Percentiles rank a stretch among this genome's conserved stretches.
Conservation (phyloP, 306 rosid species). For the Phaseolus lunatus region DNA sequence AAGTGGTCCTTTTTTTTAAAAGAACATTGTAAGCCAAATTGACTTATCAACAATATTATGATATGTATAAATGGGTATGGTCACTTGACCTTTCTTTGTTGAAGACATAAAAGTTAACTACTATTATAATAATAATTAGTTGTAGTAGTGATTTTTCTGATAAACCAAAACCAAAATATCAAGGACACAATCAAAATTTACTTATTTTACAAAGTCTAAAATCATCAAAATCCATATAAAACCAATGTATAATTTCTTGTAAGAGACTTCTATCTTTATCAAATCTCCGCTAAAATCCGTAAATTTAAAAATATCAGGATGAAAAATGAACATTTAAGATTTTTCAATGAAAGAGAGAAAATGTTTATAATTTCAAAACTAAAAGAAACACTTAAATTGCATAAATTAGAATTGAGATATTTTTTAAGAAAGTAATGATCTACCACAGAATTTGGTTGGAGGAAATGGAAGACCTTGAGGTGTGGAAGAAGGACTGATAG, state of each 20-base stretch:
- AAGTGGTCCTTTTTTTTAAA: not conserved
- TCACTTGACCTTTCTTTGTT: too few relatives aligned
- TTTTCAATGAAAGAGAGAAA: not conserved
- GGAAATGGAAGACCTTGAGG: not conserved
- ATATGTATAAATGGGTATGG: too few relatives aligned
- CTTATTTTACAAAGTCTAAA: too few relatives aligned
- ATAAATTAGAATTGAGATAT: not conserved
- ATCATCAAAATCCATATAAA: too few relatives aligned
- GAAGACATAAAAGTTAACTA: too few relatives aligned
- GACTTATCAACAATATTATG: too few relatives aligned
- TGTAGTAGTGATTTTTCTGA: too few relatives aligned
- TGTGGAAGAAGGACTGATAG: not conserved
- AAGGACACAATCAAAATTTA: too few relatives aligned
- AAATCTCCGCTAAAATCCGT: not conserved
- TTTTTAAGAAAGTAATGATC: not conserved
- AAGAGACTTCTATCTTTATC: not conserved
- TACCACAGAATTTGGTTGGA: not conserved
- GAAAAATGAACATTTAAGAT: not conserved
- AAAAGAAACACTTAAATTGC: not conserved
- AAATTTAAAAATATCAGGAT: not conserved
- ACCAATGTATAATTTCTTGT: too few relatives aligned
- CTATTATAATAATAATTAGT: too few relatives aligned
- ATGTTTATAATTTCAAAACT: not conserved
- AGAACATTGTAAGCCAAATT: not conserved
- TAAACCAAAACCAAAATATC: not conserved